These are phyloP conservation scores for Pichia cephalocereana DNA, from an alignment of 805 yeast species.

Conservation along the genomic window DNA sequence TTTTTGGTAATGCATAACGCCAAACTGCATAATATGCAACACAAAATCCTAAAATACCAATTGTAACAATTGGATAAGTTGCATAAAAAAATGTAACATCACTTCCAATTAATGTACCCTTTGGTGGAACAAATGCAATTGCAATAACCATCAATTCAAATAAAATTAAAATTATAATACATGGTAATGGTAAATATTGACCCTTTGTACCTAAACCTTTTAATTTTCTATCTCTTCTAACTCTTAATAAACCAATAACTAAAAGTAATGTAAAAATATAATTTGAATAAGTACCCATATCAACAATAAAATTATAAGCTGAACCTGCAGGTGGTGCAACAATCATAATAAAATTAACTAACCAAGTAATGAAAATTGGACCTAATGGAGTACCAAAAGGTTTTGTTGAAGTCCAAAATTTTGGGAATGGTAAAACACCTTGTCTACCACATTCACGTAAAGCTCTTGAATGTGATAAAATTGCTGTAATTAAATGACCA, in stretches of 20 bases:
- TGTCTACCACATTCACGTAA: constrained; percentile 77
- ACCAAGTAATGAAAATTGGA: constrained; percentile 70
- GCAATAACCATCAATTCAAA: constrained; percentile 31
- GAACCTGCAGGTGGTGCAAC: constrained; percentile 83
- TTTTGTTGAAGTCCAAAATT: constrained; percentile 57
- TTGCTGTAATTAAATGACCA: constrained; percentile 75
- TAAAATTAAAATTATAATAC: constrained; percentile 25
- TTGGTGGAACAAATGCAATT: constrained; percentile 35
- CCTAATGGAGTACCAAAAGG: constrained; percentile 69
- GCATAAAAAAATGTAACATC: constrained; percentile 36
- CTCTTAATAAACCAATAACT: constrained; percentile 48
- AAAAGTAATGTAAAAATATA: constrained; percentile 64
- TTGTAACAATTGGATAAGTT: constrained; percentile 31
- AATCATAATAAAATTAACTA: constrained; percentile 63
- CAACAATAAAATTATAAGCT: constrained; percentile 73
- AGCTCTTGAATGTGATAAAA: constrained; percentile 74
- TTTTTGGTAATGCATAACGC: constrained; percentile 28
- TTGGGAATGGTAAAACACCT: constrained; percentile 68
- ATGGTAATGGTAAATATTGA: constrained; percentile 27
- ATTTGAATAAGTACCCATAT: constrained; percentile 73
- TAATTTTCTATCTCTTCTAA: constrained; percentile 28
- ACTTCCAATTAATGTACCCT: constrained; percentile 30
- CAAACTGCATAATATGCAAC: constrained; percentile 28
- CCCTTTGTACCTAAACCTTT: constrained; percentile 28
- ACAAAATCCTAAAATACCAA: constrained; percentile 28